Evolutionary conservation across 305 asterid genomes (phyloP).

Genomic region (Rubia peregrina): DNA sequence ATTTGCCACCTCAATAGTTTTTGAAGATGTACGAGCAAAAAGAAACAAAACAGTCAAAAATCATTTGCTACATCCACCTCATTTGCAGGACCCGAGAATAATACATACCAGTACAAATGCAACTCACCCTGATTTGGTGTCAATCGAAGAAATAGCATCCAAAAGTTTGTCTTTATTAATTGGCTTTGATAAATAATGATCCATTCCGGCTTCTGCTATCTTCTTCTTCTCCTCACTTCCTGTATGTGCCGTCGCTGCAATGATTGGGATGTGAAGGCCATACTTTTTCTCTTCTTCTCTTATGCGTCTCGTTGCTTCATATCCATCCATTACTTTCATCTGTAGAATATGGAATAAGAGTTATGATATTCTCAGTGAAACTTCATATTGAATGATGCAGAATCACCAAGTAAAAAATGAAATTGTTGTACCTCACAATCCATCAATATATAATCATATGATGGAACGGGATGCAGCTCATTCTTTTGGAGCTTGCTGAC

Average conservation of each 20-base stretch:
- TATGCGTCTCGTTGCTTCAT: constrained; percentile 24
- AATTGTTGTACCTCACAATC: constrained; percentile 27
- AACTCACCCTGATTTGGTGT: background rate
- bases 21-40: background rate
- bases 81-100: no score
- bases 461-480: constrained; percentile 9
- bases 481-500: constrained; percentile 7
- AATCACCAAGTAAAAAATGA: background rate
- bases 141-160: constrained; percentile 8
- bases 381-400: no score
- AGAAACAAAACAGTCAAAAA: no score
- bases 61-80: no score
- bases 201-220: constrained; percentile 25
- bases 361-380: background rate
- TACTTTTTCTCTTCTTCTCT: constrained; percentile 22
- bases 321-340: constrained; percentile 29
- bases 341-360: background rate
- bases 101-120: no score
- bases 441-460: constrained; percentile 28
- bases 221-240: constrained; percentile 5
- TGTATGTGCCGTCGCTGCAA: constrained; percentile 27
- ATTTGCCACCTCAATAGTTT: background rate
- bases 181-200: constrained; percentile 25
- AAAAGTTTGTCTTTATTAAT: constrained; percentile 7
- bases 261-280: constrained; percentile 25